These are phyloP conservation scores for Halenospora varia DNA, from an alignment of 495 filamentous ascomycete species.

Conservation along the genomic window DNA sequence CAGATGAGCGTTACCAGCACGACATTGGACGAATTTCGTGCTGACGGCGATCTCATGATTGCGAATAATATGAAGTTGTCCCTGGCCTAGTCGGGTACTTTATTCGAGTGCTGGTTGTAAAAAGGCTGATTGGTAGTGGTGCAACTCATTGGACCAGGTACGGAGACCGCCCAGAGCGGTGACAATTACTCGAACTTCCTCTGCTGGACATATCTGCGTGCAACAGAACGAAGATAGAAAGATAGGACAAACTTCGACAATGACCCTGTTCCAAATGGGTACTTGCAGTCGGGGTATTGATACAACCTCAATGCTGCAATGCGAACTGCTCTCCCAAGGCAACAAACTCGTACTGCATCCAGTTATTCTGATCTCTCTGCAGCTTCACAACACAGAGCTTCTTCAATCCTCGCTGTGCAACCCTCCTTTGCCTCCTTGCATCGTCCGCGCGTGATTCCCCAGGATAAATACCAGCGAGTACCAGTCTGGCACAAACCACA, in stretches of 20 bases:
- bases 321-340: neutral
- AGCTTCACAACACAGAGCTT: neutral
- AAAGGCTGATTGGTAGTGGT: neutral
- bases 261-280: neutral
- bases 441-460: neutral
- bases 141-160: neutral
- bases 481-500: constrained; percentile 3
- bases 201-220: too few relatives aligned
- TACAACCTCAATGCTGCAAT: neutral
- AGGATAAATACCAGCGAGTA: neutral
- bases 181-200: too few relatives aligned
- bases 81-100: too few relatives aligned
- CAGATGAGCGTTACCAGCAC: neutral
- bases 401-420: neutral
- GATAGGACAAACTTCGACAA: too few relatives aligned
- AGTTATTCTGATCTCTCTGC: neutral
- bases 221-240: neutral
- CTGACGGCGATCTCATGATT: neutral
- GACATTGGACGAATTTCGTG: constrained; percentile 5
- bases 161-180: neutral
- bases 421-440: neutral
- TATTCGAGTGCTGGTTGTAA: neutral
- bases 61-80: too few relatives aligned
- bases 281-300: neutral
- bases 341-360: neutral